Evolutionary conservation across 2,329 filamentous ascomycete genomes (phyloP), one percentile per base, ranked within the genome.

Genomic region (Trichoderma pleuroti): DNA sequence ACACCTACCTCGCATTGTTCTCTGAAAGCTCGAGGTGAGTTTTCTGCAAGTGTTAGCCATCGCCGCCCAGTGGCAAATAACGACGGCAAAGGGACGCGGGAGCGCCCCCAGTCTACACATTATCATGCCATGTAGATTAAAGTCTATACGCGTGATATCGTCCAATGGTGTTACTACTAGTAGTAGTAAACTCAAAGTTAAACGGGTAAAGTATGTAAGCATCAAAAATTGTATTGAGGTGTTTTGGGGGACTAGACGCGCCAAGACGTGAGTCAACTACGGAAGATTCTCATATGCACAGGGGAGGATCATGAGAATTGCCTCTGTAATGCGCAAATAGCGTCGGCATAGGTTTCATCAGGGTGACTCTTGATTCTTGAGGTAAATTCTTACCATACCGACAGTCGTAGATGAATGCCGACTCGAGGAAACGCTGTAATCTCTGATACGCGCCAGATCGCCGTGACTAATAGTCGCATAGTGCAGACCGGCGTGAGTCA

Each of bases 401-500:
- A 65, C 21, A 16, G 12, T 36, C 28, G 14, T 26, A 21, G 18
- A 21, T 26, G 4, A 32, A 32, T 18, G 34, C 46, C 28, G 32
- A 12, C 16, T 39, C 26, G 18, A n/a, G 16, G 8, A n/a, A 28
- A n/a, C 1, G 16, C 24, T 21, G 24, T 49, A 14, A 12, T 52
- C 14, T 12, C 5, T 6, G 5, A 24, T 24, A 24, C 11, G n/a
- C 46, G 14, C 21, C 2, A 52, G 64, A 67, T 21, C 14, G 11
- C 18, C 21, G 39, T 67, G 49, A 67, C 32, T 57, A 57, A 67
- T 67, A 18, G 7, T 10, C 3, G 52, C 24, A 9, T 63, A 8
- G 36, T 30, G 5, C n/a, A 52, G 11, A 11, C 26, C 65, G 65
- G 65, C 54, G 65, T 68, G 65, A 68, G 54, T 68, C 54, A 68